Evolutionary conservation across 495 filamentous ascomycete species (phyloP).

Genomic region (Usnea hakonensis): DNA sequence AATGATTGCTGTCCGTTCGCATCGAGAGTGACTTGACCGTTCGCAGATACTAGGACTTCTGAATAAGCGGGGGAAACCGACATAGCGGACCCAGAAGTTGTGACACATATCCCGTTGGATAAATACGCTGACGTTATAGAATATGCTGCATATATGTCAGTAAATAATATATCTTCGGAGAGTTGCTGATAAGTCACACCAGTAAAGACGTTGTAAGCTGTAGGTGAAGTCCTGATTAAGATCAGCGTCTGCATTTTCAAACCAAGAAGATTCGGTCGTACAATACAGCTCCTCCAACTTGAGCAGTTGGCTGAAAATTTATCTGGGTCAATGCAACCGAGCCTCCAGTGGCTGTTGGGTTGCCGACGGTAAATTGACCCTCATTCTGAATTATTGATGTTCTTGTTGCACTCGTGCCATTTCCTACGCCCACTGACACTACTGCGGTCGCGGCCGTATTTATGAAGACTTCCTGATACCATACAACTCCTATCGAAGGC

Average conservation of each 20-base stretch:
- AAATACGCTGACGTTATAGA: constrained; percentile 15
- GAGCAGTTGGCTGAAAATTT: constrained; percentile 15
- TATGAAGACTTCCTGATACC: constrained; percentile 25
- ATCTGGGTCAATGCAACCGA: constrained; percentile 17
- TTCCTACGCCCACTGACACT: constrained; percentile 16
- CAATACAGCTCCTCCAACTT: constrained; percentile 21
- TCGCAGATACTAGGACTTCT: constrained; percentile 18
- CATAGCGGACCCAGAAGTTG: constrained; percentile 9
- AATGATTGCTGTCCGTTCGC: constrained; percentile 19
- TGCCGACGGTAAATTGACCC: constrained; percentile 19
- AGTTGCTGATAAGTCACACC: not conserved
- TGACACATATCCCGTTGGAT: constrained; percentile 17
- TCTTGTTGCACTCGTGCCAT: constrained; percentile 19
- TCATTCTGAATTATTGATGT: constrained; percentile 20
- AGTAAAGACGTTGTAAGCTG: constrained; percentile 25
- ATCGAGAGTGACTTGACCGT: constrained; percentile 19
- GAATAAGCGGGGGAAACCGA: constrained; percentile 18
- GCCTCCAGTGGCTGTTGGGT: not conserved
- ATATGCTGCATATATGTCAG: constrained; percentile 14
- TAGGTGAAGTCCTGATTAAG: constrained; percentile 20
- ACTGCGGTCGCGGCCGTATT: constrained; percentile 21
- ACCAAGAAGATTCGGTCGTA: not conserved
- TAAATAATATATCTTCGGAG: not conserved
- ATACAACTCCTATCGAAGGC: constrained; percentile 13
- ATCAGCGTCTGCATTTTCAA: not conserved